Evolutionary conservation across 306 rosid genomes (phyloP).

Genomic region (Vigna trinervia): DNA sequence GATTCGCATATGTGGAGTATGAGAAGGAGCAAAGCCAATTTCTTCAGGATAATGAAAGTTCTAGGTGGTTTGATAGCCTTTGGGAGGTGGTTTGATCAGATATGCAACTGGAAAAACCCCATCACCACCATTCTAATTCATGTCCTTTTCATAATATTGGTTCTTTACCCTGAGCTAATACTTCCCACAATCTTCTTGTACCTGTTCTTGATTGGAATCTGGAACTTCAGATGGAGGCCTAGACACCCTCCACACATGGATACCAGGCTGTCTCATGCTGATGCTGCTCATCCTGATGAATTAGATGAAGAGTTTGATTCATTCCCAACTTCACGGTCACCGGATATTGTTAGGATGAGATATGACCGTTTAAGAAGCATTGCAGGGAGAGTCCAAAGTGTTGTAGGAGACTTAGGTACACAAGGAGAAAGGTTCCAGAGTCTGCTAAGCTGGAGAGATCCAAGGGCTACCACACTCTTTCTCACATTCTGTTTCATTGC

Average conservation of each 20-base stretch:
- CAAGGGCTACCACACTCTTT: constrained; percentile 80
- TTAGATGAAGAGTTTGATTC: constrained; percentile 86
- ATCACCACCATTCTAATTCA: constrained; percentile 82
- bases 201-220: constrained; percentile 87
- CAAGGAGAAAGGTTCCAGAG: constrained; percentile 91
- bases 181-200: constrained; percentile 85
- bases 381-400: constrained; percentile 87
- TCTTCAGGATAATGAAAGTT: constrained; percentile 91
- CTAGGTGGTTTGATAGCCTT: constrained; percentile 68
- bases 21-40: constrained; percentile 97
- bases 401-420: constrained; percentile 85
- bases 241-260: constrained; percentile 96
- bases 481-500: constrained; percentile 70
- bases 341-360: constrained; percentile 75
- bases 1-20: constrained; percentile 97
- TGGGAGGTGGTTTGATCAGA: constrained; percentile 88
- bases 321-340: constrained; percentile 71
- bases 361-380: constrained; percentile 86
- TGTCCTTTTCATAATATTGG: constrained; percentile 77
- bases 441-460: constrained; percentile 91
- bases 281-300: constrained; percentile 83
- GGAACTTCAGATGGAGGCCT: constrained; percentile 86
- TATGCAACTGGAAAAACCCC: constrained; percentile 92
- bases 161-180: constrained; percentile 81
- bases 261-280: constrained; percentile 82